Evolutionary conservation across 2,329 filamentous ascomycete genomes (phyloP).

Genomic region (Truncatella angustata): DNA sequence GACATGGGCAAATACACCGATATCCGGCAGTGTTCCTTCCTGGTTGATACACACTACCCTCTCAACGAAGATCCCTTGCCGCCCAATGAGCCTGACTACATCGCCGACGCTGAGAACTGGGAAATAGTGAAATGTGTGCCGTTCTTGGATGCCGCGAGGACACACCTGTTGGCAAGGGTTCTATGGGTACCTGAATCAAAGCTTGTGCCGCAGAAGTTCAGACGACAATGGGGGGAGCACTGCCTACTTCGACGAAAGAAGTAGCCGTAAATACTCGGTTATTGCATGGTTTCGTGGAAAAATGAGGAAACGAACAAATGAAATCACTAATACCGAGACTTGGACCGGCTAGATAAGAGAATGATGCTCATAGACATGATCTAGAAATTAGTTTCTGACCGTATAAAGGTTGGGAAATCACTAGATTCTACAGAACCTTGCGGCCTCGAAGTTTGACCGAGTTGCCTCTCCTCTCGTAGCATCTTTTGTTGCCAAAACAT

Average conservation of each 20-base stretch:
- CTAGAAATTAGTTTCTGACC: too few relatives aligned
- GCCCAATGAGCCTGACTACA: constrained; percentile 75
- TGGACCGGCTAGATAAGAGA: too few relatives aligned
- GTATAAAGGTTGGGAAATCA: too few relatives aligned
- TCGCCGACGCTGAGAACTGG: constrained; percentile 74
- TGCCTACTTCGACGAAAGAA: constrained; percentile 70
- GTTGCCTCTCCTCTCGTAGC: too few relatives aligned
- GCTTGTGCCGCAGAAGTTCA: constrained; percentile 66
- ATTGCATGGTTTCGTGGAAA: neutral
- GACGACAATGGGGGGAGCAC: constrained; percentile 82
- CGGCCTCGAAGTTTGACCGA: too few relatives aligned
- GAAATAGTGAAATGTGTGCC: constrained; percentile 69
- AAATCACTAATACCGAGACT: too few relatives aligned
- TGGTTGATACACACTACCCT: constrained; percentile 85
- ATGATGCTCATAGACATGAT: too few relatives aligned
- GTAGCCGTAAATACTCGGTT: neutral
- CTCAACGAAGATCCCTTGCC: constrained; percentile 49
- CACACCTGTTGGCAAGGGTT: constrained; percentile 69
- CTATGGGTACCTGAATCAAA: constrained; percentile 77
- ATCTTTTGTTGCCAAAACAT: too few relatives aligned
- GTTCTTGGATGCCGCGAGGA: constrained; percentile 79
- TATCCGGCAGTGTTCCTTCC: constrained; percentile 71
- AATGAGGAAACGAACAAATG: too few relatives aligned
- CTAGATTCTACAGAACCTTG: too few relatives aligned
- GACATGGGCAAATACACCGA: constrained; percentile 85